These are phyloP conservation scores for Dalechampia spathulata DNA, from an alignment of 441 rosid species.

Conservation along the genomic window DNA sequence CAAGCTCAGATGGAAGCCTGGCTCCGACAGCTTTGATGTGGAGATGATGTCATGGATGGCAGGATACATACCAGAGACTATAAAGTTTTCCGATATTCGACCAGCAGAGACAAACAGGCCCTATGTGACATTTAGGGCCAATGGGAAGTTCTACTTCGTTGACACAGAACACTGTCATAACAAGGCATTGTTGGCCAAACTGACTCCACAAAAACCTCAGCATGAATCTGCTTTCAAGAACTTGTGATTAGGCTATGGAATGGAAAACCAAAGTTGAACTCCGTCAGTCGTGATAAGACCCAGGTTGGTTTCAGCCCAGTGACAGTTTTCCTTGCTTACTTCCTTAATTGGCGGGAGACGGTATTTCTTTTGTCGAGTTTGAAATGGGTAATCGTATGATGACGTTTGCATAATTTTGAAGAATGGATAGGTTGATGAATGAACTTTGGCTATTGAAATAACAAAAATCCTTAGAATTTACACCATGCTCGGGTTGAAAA, in stretches of 20 bases:
- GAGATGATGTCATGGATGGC: conserved; percentile 94
- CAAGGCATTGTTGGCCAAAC: conserved; percentile 81
- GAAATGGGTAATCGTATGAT: not conserved
- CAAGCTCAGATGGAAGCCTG: conserved; percentile 89
- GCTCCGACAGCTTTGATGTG: conserved; percentile 84
- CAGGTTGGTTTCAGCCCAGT: not conserved
- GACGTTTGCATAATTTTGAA: not conserved
- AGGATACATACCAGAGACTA: conserved; percentile 44
- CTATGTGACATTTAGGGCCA: conserved; percentile 75
- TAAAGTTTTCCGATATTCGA: conserved; percentile 76
- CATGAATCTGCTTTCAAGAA: conserved; percentile 83
- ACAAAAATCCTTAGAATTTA: not conserved
- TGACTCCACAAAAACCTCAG: conserved; percentile 53
- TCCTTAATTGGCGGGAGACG: not conserved
- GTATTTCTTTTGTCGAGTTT: not conserved
- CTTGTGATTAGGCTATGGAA: conserved; percentile 28
- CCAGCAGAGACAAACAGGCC: conserved; percentile 74
- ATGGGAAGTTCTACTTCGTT: conserved; percentile 59
- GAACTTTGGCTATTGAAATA: not conserved
- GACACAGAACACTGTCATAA: conserved; percentile 73
- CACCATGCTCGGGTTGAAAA: too few relatives aligned
- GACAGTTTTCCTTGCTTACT: conserved; percentile 5
- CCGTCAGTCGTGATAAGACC: not conserved
- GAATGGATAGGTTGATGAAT: not conserved
- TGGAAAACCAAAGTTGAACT: not conserved